phyloP scores from a whole-genome alignment of 1,139 yeast species.

The Yamadazyma trypodendri region DNA sequence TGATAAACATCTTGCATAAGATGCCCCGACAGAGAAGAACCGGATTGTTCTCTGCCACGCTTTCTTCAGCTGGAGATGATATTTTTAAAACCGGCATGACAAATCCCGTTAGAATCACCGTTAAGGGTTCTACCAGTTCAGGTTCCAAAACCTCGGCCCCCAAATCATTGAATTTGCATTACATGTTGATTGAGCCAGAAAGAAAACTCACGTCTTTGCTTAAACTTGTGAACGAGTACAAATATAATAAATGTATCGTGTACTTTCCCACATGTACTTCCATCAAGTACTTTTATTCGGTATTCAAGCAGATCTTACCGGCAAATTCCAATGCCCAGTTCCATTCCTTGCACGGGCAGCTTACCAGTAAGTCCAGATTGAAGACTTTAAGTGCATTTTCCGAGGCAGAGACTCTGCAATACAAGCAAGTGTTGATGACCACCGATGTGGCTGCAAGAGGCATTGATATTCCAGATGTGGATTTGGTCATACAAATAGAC shows the following conservation, averaged over 20 bases:
- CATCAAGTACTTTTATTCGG: conserved; percentile 70
- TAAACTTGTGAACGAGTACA: conserved; percentile 50
- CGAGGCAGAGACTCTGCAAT: conserved; percentile 36
- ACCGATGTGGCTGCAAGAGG: conserved; percentile 95
- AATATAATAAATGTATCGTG: conserved; percentile 75
- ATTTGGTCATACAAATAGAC: conserved; percentile 80
- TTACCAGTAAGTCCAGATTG: conserved; percentile 70
- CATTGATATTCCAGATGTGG: conserved; percentile 89
- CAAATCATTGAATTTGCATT: conserved; percentile 59
- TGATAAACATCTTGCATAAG: conserved; percentile 59
- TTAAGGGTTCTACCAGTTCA: conserved; percentile 47
- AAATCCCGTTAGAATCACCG: conserved; percentile 84
- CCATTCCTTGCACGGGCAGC: conserved; percentile 82
- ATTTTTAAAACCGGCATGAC: conserved; percentile 80
- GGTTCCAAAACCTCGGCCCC: conserved; percentile 45
- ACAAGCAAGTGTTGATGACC: conserved; percentile 66
- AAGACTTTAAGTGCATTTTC: conserved; percentile 66
- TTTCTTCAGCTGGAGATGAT: conserved; percentile 71
- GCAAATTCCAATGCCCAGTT: conserved; percentile 34
- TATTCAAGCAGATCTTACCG: conserved; percentile 37
- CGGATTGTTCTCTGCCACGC: conserved; percentile 90
- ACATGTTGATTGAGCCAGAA: conserved; percentile 59
- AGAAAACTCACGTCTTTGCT: conserved; percentile 59
- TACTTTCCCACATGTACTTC: conserved; percentile 89
- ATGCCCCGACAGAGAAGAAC: conserved; percentile 91